Percentiles rank a stretch among this genome's conserved stretches.
Evolutionary conservation across 129 eudicot genomes (phyloP).

Genomic region (Pittosporum tobira): DNA sequence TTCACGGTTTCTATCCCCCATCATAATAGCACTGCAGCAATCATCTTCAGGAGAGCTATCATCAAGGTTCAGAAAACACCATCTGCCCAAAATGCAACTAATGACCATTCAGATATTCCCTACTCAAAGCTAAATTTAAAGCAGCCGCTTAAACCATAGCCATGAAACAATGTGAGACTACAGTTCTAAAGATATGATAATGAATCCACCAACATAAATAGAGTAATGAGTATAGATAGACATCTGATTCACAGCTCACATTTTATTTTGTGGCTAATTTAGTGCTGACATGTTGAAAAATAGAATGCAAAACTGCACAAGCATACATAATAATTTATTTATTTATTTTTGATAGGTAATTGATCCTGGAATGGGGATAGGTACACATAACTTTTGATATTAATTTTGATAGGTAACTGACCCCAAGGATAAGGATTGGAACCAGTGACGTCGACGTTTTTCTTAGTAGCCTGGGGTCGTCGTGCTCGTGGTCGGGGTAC

Average conservation of each 20-base stretch:
- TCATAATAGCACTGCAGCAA: conserved; percentile 42
- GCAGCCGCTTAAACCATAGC: background rate
- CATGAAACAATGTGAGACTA: background rate
- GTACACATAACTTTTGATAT: no score
- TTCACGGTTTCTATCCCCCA: conserved; percentile 52
- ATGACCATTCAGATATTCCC: conserved; percentile 4
- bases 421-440: no score
- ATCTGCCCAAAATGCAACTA: conserved; percentile 35
- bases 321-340: no score
- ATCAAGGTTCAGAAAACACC: conserved; percentile 51
- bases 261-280: no score
- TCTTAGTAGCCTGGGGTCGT: no score
- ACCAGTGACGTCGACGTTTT: no score
- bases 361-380: no score
- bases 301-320: no score
- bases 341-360: no score
- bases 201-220: background rate
- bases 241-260: background rate
- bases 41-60: conserved; percentile 47
- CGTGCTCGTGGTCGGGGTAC: no score
- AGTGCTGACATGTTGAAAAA: no score
- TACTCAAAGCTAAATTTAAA: background rate
- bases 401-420: no score
- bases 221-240: background rate
- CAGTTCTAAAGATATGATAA: background rate